These are phyloP conservation scores for Penicillium sp. DNA, from an alignment of 2,329 filamentous ascomycete species.

Conservation along the genomic window DNA sequence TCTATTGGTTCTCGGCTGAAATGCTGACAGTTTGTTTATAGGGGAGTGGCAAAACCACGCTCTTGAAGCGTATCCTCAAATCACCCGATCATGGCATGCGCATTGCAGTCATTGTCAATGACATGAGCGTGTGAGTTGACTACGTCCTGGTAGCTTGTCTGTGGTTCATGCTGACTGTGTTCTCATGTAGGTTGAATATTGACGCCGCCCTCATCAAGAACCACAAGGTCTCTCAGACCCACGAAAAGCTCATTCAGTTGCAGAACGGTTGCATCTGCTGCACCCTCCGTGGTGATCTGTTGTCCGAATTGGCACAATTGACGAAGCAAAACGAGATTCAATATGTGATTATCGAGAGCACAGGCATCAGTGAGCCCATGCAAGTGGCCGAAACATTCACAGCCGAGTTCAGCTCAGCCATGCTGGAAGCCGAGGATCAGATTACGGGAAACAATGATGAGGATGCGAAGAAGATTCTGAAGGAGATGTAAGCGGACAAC, in stretches of 20 bases:
- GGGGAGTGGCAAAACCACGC: conserved; percentile 70
- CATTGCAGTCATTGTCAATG: conserved; percentile 72
- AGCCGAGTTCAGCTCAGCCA: conserved; percentile 49
- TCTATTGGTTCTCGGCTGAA: not conserved
- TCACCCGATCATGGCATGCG: conserved; percentile 63
- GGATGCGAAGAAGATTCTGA: conserved; percentile 46
- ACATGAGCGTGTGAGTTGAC: conserved; percentile 59
- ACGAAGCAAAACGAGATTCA: conserved; percentile 63
- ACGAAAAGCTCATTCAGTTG: conserved; percentile 65
- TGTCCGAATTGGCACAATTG: conserved; percentile 66
- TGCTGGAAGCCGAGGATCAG: conserved; percentile 49
- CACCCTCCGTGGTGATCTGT: conserved; percentile 67
- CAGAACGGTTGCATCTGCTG: conserved; percentile 77
- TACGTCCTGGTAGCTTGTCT: not conserved
- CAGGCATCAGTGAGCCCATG: conserved; percentile 69
- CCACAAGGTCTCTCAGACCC: conserved; percentile 56
- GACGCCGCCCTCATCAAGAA: conserved; percentile 62
- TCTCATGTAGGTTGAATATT: conserved; percentile 55
- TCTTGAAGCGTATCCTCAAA: conserved; percentile 66
- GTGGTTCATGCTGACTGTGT: not conserved
- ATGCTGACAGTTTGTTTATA: conserved; percentile 23
- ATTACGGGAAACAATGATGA: conserved; percentile 41
- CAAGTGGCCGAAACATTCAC: conserved; percentile 74
- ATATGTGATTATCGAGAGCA: conserved; percentile 71
- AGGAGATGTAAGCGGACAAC: conserved; percentile 45